Conservation (phyloP, 1,139 yeast species). For the Scheffersomyces segobiensis region DNA sequence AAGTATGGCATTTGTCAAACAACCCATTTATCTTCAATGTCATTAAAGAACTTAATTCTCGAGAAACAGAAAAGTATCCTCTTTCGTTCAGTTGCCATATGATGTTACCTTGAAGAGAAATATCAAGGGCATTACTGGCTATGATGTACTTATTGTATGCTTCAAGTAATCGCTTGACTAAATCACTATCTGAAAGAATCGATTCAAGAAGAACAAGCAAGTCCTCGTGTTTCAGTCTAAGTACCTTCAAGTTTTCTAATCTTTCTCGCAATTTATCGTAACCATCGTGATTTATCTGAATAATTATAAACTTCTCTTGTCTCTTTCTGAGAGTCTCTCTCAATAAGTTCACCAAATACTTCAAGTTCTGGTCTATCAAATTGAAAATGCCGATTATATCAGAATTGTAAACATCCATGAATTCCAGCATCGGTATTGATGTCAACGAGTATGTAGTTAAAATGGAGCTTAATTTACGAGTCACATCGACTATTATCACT, state of each 20-base stretch:
- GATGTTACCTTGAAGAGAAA: constrained; percentile 33
- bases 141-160: constrained; percentile 32
- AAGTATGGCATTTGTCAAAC: constrained; percentile 26
- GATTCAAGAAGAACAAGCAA: constrained; percentile 36
- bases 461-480: constrained; percentile 22
- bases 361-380: constrained; percentile 35
- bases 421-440: constrained; percentile 26
- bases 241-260: constrained; percentile 41
- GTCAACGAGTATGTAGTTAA: constrained; percentile 24
- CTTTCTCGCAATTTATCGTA: constrained; percentile 49
- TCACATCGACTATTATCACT: constrained; percentile 44
- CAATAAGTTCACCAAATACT: constrained; percentile 47
- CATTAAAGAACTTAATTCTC: constrained; percentile 22
- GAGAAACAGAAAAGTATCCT: constrained; percentile 24
- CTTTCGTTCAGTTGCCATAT: constrained; percentile 34
- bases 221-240: constrained; percentile 58
- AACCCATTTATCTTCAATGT: constrained; percentile 24
- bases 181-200: constrained; percentile 17
- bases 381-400: constrained; percentile 19
- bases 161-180: constrained; percentile 23
- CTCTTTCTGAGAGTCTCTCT: constrained; percentile 78
- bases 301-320: constrained; percentile 68
- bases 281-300: constrained; percentile 51
- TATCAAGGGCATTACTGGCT: constrained; percentile 32
- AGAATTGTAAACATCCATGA: constrained; percentile 16